phyloP scores from a whole-genome alignment of 2,329 filamentous ascomycete genomes.

The Drechslera avenae region DNA sequence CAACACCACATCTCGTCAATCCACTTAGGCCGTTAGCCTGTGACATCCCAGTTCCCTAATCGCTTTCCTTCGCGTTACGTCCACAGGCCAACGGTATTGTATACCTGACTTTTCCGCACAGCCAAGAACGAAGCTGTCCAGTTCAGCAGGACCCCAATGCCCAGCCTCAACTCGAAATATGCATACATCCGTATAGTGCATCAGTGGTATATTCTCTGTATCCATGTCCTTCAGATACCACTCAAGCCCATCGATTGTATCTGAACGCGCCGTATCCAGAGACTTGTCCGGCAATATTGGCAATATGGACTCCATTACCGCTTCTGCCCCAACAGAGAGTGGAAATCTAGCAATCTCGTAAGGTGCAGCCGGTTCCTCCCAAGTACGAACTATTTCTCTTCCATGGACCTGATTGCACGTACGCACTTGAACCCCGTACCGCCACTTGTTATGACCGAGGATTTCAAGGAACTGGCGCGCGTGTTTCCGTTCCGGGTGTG shows the following conservation, averaged over 20 bases:
- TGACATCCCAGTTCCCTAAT: neutral
- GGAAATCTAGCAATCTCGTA: neutral
- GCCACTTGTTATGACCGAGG: neutral
- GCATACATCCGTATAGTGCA: neutral
- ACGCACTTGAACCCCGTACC: neutral
- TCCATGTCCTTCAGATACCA: neutral
- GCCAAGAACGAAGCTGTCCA: neutral
- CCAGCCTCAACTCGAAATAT: conserved; percentile 3
- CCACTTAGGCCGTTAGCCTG: neutral
- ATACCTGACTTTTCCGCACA: neutral
- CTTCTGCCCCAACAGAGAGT: conserved; percentile 17
- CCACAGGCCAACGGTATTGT: neutral
- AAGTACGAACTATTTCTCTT: neutral
- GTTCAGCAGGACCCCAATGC: neutral
- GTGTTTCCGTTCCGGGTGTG: conserved; percentile 3
- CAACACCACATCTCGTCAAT: neutral
- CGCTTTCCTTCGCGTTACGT: neutral
- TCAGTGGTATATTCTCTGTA: neutral
- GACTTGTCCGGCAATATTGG: conserved; percentile 15
- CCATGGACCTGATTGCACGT: neutral
- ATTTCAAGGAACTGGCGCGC: neutral
- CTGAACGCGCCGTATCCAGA: conserved; percentile 2
- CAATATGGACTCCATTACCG: conserved; percentile 6
- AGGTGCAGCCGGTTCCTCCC: neutral
- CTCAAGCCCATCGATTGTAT: neutral